Conservation (phyloP, 1,284 basidiomycete genomes). For the Leccinum pachyderme region DNA sequence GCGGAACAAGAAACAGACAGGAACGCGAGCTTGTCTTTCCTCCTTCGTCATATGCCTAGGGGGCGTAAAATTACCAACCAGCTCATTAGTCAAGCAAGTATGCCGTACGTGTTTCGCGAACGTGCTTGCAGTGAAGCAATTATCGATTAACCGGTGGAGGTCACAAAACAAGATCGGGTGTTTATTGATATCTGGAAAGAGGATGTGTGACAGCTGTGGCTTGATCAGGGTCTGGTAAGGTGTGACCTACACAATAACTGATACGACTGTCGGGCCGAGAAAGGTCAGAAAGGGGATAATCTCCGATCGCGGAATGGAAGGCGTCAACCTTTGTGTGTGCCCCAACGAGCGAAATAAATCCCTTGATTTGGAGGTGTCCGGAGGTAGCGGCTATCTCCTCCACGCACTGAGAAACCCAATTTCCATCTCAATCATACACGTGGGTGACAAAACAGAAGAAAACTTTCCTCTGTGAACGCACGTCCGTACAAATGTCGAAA, state of each 20-base stretch:
- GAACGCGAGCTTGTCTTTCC: conserved; percentile 48
- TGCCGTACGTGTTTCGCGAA: conserved; percentile 65
- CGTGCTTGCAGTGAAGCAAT: conserved; percentile 61
- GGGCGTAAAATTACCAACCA: not conserved
- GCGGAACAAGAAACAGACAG: conserved; percentile 36
- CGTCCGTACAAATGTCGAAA: conserved; percentile 71
- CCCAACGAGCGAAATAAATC: conserved; percentile 80
- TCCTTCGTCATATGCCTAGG: conserved; percentile 61
- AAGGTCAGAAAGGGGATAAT: conserved; percentile 15
- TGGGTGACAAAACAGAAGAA: conserved; percentile 7
- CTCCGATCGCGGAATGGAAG: conserved; percentile 19
- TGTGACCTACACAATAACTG: conserved; percentile 75
- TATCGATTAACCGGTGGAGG: conserved; percentile 68
- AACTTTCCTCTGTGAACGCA: conserved; percentile 60
- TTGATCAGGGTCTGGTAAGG: conserved; percentile 5
- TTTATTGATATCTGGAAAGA: conserved; percentile 71
- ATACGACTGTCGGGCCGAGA: conserved; percentile 50
- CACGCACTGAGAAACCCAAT: conserved; percentile 40
- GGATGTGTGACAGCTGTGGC: not conserved
- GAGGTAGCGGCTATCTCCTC: conserved; percentile 57
- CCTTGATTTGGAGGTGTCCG: conserved; percentile 60
- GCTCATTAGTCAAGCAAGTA: conserved; percentile 12
- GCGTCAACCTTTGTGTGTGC: conserved; percentile 63
- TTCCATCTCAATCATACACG: conserved; percentile 37
- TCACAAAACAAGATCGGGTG: conserved; percentile 69